phyloP scores from a whole-genome alignment of 2,329 filamentous ascomycete species.

The Chaetothyriales sp. region DNA sequence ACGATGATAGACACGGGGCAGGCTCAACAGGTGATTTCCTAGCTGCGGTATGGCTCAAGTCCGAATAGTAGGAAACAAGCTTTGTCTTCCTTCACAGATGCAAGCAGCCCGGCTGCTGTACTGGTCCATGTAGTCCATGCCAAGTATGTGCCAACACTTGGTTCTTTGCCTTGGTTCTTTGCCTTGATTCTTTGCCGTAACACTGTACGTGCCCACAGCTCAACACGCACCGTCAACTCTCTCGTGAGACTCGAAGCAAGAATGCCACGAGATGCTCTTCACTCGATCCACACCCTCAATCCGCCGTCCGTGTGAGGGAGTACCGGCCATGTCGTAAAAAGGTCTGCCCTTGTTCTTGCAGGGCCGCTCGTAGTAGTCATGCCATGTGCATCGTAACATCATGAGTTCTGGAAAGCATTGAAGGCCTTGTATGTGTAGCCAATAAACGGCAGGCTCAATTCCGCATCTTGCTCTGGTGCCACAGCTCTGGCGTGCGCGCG shows the following conservation, averaged over 20 bases:
- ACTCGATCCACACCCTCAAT: neutral
- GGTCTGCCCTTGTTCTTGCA: neutral
- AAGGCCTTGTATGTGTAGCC: constrained; percentile 98
- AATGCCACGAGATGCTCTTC: neutral
- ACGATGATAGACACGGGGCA: neutral
- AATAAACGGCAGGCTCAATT: constrained; percentile 92
- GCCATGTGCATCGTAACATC: neutral
- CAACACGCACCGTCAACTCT: neutral
- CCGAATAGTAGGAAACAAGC: neutral
- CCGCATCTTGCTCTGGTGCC: constrained; percentile 64
- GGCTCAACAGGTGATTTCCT: neutral
- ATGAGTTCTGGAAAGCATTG: constrained; percentile 42
- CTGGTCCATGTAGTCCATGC: neutral
- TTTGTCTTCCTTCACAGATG: neutral
- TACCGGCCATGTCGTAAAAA: neutral
- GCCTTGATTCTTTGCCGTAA: neutral
- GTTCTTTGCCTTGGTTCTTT: too few relatives aligned
- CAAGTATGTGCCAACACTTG: neutral
- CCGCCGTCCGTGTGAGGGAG: neutral
- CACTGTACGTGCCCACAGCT: neutral
- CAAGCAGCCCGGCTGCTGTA: neutral
- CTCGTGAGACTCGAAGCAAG: neutral
- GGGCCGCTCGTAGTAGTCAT: neutral
- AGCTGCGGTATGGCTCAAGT: neutral
- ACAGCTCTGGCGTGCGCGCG: constrained; percentile 66